Evolutionary conservation across 306 rosid species (phyloP).

Genomic region (Trichosanthes truncata): DNA sequence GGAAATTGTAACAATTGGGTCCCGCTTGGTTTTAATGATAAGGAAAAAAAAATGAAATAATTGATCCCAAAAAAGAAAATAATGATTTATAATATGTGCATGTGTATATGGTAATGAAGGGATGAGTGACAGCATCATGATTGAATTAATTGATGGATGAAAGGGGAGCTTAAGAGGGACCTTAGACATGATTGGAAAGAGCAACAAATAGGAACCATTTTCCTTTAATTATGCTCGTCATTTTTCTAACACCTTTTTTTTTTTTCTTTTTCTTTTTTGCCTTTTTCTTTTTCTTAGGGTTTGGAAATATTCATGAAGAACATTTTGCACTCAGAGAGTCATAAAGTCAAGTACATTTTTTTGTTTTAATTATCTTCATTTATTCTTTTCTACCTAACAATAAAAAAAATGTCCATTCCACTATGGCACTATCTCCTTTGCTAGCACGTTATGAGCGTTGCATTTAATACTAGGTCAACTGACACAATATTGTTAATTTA

Average conservation of each 20-base stretch:
- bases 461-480: constrained; percentile 1
- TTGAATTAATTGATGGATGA: background rate
- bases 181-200: background rate
- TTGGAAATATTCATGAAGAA: background rate
- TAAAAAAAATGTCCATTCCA: background rate
- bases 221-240: background rate
- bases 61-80: background rate
- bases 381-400: background rate
- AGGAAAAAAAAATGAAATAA: background rate
- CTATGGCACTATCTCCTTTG: background rate
- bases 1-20: background rate
- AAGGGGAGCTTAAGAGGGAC: background rate
- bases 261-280: background rate
- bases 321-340: background rate
- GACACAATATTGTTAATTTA: background rate
- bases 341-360: background rate
- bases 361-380: background rate
- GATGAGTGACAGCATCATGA: background rate
- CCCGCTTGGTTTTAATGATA: background rate
- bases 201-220: background rate
- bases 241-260: background rate
- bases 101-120: constrained; percentile 5
- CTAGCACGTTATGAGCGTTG: background rate
- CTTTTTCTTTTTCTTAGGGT: background rate
- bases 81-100: constrained; percentile 3